Evolutionary conservation across 306 rosid genomes (phyloP).

Genomic region (Parietaria judaica): DNA sequence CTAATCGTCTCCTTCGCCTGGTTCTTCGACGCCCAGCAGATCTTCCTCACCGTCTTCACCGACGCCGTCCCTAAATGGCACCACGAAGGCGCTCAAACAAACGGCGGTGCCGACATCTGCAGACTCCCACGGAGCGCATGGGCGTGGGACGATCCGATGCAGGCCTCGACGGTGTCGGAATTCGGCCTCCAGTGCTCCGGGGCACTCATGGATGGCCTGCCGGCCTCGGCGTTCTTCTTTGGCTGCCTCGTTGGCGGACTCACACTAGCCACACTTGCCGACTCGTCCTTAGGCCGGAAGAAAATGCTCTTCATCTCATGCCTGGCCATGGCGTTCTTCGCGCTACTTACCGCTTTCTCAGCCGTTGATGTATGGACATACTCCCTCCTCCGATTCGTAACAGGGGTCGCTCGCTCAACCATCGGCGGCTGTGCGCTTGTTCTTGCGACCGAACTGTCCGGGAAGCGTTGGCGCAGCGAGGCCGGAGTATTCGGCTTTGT

Average conservation of each 20-base stretch:
- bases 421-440: constrained; percentile 51
- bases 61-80: constrained; percentile 50
- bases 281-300: constrained; percentile 48
- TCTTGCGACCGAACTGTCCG: constrained; percentile 48
- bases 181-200: constrained; percentile 34
- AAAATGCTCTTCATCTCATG: constrained; percentile 42
- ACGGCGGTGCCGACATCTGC: constrained; percentile 32
- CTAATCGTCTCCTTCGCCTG: constrained; percentile 39
- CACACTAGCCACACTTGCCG: constrained; percentile 40
- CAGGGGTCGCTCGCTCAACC: constrained; percentile 43
- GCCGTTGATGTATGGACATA: constrained; percentile 46
- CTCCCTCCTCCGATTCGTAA: constrained; percentile 28
- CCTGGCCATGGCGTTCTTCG: constrained; percentile 41
- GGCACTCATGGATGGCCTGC: constrained; percentile 32
- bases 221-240: constrained; percentile 48
- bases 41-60: constrained; percentile 49
- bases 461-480: constrained; percentile 38
- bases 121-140: constrained; percentile 25
- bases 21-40: constrained; percentile 57
- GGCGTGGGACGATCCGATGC: constrained; percentile 43
- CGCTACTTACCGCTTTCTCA: constrained; percentile 35
- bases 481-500: constrained; percentile 42
- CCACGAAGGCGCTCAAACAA: constrained; percentile 16
- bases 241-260: constrained; percentile 55
- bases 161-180: constrained; percentile 39